Conservation (phyloP, 2,329 filamentous ascomycete genomes). For the Septoria linicola region DNA sequence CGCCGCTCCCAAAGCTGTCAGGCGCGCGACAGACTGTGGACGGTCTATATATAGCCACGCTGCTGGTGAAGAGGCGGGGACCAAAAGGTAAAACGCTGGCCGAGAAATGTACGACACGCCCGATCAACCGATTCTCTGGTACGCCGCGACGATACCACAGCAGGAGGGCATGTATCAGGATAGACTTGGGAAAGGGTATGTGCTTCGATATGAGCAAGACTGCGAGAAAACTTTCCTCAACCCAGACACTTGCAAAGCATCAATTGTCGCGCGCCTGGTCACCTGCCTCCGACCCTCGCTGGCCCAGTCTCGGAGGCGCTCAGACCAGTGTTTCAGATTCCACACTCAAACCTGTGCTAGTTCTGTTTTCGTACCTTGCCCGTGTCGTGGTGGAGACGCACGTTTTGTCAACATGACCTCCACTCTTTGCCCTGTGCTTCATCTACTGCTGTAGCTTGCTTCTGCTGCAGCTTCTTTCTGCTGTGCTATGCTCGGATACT, state of each 20-base stretch:
- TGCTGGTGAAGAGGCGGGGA: conserved; percentile 5
- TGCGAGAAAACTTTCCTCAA: too few species aligned
- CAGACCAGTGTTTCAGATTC: conserved; percentile 21
- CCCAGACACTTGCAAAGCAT: too few species aligned
- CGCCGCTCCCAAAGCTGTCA: conserved; percentile 2
- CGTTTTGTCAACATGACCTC: conserved; percentile 8
- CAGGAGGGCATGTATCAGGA: too few species aligned
- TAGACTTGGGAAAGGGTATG: too few species aligned
- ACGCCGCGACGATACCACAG: not conserved
- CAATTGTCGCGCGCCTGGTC: too few species aligned
- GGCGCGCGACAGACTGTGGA: conserved; percentile 12
- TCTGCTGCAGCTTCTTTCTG: conserved; percentile 1
- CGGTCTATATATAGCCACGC: conserved; percentile 10
- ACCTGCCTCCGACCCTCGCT: not conserved
- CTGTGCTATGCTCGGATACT: conserved; percentile 5
- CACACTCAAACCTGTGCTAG: conserved; percentile 9
- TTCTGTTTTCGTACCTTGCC: conserved; percentile 13
- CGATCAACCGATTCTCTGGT: not conserved
- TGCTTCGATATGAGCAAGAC: too few species aligned
- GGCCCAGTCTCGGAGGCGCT: conserved; percentile 13
- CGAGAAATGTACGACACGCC: conserved; percentile 5
- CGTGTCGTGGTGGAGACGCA: conserved; percentile 11
- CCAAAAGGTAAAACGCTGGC: not conserved
- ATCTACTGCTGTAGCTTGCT: conserved; percentile 5
- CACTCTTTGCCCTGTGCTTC: not conserved